These are phyloP conservation scores for Wallacemonas sp. DNA, from an alignment of 208 protist genomes.

Conservation along the genomic window DNA sequence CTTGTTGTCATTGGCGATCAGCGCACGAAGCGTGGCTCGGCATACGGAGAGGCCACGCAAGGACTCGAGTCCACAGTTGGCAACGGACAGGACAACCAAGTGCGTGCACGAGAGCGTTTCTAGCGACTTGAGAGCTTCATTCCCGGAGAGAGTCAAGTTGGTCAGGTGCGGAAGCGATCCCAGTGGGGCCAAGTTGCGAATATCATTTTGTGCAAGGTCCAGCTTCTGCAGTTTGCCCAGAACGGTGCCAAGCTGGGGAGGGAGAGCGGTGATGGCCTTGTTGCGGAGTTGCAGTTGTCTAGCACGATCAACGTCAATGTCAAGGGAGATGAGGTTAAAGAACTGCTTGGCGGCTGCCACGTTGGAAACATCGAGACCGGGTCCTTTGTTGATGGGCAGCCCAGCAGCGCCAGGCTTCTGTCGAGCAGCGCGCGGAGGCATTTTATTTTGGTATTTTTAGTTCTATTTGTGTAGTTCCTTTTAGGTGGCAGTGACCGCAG, in stretches of 20 bases:
- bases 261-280: constrained; percentile 48
- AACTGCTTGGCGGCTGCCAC: constrained; percentile 40
- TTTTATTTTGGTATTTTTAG: too few species aligned
- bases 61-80: constrained; percentile 60
- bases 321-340: constrained; percentile 68
- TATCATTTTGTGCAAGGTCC: constrained; percentile 63
- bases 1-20: constrained; percentile 87
- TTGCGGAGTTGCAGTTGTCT: constrained; percentile 48
- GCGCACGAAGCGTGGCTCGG: constrained; percentile 49
- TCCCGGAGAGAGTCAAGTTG: constrained; percentile 66
- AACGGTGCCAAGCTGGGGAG: constrained; percentile 47
- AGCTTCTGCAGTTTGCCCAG: constrained; percentile 63
- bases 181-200: constrained; percentile 50
- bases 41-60: constrained; percentile 66
- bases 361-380: not conserved
- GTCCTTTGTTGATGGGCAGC: too few species aligned
- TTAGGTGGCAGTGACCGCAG: too few species aligned
- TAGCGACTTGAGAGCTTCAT: constrained; percentile 43
- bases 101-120: constrained; percentile 35
- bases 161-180: constrained; percentile 51
- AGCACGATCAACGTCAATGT: constrained; percentile 68
- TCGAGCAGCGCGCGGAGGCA: too few species aligned
- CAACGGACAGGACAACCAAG: constrained; percentile 66
- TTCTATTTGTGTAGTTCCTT: too few species aligned
- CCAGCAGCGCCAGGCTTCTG: too few species aligned